phyloP scores from a whole-genome alignment of 1,284 basidiomycete species.

The Hymenochaete sp. region DNA sequence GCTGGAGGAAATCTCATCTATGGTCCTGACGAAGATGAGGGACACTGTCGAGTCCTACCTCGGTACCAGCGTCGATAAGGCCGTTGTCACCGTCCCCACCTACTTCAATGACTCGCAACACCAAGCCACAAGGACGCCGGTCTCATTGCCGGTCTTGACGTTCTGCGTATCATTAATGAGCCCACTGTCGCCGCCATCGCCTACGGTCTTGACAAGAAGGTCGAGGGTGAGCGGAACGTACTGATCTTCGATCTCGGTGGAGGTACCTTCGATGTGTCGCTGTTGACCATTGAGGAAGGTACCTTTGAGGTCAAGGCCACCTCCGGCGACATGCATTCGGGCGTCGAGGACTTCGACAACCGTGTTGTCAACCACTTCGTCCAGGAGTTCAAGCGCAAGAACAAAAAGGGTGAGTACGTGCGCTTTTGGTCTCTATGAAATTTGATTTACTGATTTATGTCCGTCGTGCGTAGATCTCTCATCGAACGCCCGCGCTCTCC shows the following conservation, averaged over 20 bases:
- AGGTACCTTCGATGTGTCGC: constrained; percentile 98
- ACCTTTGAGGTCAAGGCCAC: constrained; percentile 99
- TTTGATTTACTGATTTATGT: constrained; percentile 22
- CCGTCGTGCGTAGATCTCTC: constrained; percentile 67
- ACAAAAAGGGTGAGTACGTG: constrained; percentile 43
- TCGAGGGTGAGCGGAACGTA: constrained; percentile 95
- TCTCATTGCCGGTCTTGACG: constrained; percentile 82
- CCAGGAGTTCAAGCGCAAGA: constrained; percentile 56
- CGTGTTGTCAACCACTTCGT: constrained; percentile 96
- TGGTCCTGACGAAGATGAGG: constrained; percentile 98
- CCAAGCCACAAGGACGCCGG: constrained; percentile 92
- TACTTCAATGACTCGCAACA: constrained; percentile 98
- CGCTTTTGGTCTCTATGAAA: too few relatives aligned
- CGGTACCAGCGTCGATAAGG: constrained; percentile 92
- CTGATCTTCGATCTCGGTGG: constrained; percentile 97
- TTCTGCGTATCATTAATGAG: constrained; percentile 95
- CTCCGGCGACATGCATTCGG: constrained; percentile 97
- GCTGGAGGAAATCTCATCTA: constrained; percentile 86
- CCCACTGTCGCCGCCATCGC: constrained; percentile 93
- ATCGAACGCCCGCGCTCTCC: constrained; percentile 88
- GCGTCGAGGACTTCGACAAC: constrained; percentile 99
- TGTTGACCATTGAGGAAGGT: constrained; percentile 95
- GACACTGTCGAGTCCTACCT: constrained; percentile 98
- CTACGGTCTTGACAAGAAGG: constrained; percentile 97
- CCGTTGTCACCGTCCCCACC: constrained; percentile 96